phyloP scores from a whole-genome alignment of 1,284 basidiomycete genomes.

The Ustilago lituana region DNA sequence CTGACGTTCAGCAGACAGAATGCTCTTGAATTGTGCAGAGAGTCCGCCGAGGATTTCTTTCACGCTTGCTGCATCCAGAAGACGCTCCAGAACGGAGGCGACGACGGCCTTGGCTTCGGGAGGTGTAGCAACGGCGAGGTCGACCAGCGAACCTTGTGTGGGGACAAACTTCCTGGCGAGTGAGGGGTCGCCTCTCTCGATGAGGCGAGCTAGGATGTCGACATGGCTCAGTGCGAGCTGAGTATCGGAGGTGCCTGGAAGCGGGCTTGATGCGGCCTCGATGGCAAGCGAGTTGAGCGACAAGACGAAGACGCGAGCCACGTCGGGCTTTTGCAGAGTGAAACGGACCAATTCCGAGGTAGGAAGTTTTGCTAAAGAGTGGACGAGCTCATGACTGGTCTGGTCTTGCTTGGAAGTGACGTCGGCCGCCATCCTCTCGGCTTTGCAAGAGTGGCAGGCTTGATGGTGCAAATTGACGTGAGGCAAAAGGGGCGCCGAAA shows the following conservation, averaged over 20 bases:
- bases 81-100: conserved; percentile 27
- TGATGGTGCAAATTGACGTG: too few relatives aligned
- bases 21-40: conserved; percentile 11
- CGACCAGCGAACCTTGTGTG: conserved; percentile 37
- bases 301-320: conserved; percentile 28
- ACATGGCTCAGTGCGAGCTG: conserved; percentile 12
- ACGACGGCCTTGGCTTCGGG: not conserved
- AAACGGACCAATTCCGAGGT: conserved; percentile 31
- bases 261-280: conserved; percentile 13
- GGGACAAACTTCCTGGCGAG: conserved; percentile 45
- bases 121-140: conserved; percentile 32
- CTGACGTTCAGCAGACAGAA: not conserved
- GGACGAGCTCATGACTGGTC: conserved; percentile 18
- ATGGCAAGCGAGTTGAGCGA: conserved; percentile 27
- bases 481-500: too few relatives aligned
- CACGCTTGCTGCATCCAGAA: conserved; percentile 30
- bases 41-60: conserved; percentile 32
- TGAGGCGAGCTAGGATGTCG: conserved; percentile 31
- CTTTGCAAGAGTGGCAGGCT: too few relatives aligned
- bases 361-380: conserved; percentile 13
- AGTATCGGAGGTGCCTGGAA: not conserved
- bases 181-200: conserved; percentile 50
- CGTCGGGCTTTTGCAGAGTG: conserved; percentile 31
- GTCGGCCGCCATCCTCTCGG: conserved; percentile 12
- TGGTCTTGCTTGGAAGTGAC: not conserved